phyloP scores from a whole-genome alignment of 1,284 basidiomycete species.

The Bondarzewia mesenterica region DNA sequence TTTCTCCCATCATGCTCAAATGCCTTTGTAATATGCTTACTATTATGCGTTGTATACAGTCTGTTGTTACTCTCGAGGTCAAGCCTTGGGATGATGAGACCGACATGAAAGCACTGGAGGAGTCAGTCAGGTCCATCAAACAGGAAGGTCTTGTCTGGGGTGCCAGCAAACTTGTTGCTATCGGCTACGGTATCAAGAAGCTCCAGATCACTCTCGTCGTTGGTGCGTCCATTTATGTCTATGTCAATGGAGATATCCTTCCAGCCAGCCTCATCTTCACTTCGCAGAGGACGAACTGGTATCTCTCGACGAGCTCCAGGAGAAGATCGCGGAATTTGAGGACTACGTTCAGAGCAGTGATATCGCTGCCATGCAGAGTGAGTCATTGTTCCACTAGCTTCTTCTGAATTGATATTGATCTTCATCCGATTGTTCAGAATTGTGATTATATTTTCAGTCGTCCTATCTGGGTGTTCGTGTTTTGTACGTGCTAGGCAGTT shows the following conservation, averaged over 20 bases:
- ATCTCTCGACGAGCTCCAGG: slow-evolving; percentile 91
- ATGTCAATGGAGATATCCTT: slow-evolving; percentile 2
- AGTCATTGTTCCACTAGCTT: too few species aligned
- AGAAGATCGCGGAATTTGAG: slow-evolving; percentile 81
- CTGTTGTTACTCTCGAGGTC: slow-evolving; percentile 92
- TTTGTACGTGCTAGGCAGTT: too few species aligned
- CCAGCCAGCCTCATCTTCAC: slow-evolving; percentile 3
- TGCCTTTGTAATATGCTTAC: slow-evolving; percentile 13
- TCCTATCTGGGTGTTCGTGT: too few species aligned
- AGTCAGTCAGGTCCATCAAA: slow-evolving; percentile 79
- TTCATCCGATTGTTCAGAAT: too few species aligned
- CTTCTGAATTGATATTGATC: too few species aligned
- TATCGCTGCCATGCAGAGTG: slow-evolving; percentile 86
- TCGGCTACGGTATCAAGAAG: slow-evolving; percentile 92
- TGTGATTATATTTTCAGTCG: too few species aligned
- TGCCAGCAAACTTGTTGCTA: slow-evolving; percentile 82
- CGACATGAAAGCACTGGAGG: slow-evolving; percentile 87
- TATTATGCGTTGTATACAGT: slow-evolving; percentile 38
- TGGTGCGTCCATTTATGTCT: slow-evolving; percentile 45
- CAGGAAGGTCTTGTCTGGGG: slow-evolving; percentile 95
- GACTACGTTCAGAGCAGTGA: slow-evolving; percentile 97
- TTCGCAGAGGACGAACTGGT: slow-evolving; percentile 86
- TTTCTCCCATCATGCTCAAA: not conserved
- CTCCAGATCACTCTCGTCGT: slow-evolving; percentile 94
- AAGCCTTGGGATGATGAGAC: slow-evolving; percentile 99